Evolutionary conservation across 352 stramenopile species (phyloP), one percentile per base, ranked within the genome.

Genomic region (Phytophthora sp.): DNA sequence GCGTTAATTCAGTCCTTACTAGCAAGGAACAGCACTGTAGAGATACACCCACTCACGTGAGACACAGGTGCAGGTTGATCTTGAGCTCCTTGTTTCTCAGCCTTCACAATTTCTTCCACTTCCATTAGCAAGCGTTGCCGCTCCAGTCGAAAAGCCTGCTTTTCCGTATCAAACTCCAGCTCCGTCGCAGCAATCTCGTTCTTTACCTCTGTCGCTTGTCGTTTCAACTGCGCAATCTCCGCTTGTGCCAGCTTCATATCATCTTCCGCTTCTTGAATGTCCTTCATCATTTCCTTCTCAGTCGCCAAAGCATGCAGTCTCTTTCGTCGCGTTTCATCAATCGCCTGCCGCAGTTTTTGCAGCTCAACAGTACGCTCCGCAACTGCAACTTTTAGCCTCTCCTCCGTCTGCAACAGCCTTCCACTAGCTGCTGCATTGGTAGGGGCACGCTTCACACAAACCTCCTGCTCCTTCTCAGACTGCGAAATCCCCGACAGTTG

Each of bases 321-420:
- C 17, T 76, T 69, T 5, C 75, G 68, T 2, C 80, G 69, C 1
- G 56, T 68, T 41, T 79, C 70, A 44, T 87, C 80, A 21, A 87
- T 86, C 32, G 72, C 58, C 4, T 65, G 52, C 9, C 73, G 72
- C 26, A 88, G 52, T 20, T 72, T 79, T 20, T 84, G 75, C 72
- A 97, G 60, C 68, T 84, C 68, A 31, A 70, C 66, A 58, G 79
- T 58, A 66, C 75, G 64, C 55, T 84, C 66, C 10, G 60, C 83
- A 20, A 78, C 13, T 21, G 76, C 59, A 17, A 64, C 50, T 49
- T 85, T 85, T 27, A 87, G 50, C 0, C 92, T 77, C 37, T 95
- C 87, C 34, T 97, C 89, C 21, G 94, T 85, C 41, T 96, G 78
- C 28, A 92, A 87, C 30, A 69, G 56, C 66, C 82, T 67, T 72